Percentiles rank a stretch among this genome's conserved stretches.
These are phyloP conservation scores for Phialocephala sp. DNA, from an alignment of 2,329 filamentous ascomycete species.

Conservation along the genomic window DNA sequence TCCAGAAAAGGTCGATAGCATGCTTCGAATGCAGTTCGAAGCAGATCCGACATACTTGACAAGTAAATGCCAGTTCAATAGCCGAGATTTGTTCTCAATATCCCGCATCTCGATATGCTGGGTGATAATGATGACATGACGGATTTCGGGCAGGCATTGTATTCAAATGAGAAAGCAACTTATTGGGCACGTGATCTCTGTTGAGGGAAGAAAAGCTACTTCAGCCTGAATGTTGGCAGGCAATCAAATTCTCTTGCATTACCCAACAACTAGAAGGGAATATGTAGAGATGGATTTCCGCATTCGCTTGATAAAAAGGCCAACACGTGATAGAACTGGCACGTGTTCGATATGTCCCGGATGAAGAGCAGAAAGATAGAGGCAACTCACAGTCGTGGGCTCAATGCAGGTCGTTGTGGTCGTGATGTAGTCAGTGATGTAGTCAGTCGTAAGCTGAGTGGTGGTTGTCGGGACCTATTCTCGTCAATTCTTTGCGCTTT, in stretches of 20 bases:
- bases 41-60: background rate
- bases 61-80: background rate
- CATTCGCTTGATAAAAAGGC: background rate
- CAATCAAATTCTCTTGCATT: too few relatives aligned
- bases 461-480: slow-evolving; percentile 1
- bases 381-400: slow-evolving; percentile 13
- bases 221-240: too few relatives aligned
- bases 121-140: too few relatives aligned
- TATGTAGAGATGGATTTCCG: background rate
- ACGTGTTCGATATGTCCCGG: background rate
- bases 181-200: too few relatives aligned
- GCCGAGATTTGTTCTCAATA: background rate
- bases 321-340: background rate
- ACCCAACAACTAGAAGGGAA: too few relatives aligned
- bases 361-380: background rate
- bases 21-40: background rate
- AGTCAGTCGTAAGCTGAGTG: slow-evolving; percentile 3
- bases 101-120: too few relatives aligned
- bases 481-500: background rate
- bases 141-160: too few relatives aligned
- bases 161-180: too few relatives aligned
- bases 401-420: slow-evolving; percentile 16
- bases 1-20: background rate
- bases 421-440: slow-evolving; percentile 14
- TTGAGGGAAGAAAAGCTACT: too few relatives aligned